Base-by-base conservation (phyloP, 2,329 filamentous ascomycete species). In the Diaporthe amygdali region DNA sequence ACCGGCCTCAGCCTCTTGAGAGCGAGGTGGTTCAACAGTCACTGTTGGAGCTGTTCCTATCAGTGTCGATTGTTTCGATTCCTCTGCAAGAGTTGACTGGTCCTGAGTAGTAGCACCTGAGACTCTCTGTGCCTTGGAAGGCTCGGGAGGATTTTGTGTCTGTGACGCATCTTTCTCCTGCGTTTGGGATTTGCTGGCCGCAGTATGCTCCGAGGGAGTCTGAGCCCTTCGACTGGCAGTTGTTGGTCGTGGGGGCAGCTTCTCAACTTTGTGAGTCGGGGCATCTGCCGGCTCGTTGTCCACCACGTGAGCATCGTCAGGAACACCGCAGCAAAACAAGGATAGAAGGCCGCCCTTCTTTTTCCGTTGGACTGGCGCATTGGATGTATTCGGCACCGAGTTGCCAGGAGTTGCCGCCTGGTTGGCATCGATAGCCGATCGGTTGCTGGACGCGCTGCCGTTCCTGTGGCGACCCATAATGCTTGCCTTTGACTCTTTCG, bases 371-470 rank as follows among this genome's bases (percentile, higher is more conserved):
- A 83, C 80, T 67, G 84, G 84, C 66, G 83, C 82, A 10, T 80
- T 83, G 37, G 88, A 86, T 41, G 87, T 88, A 77, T 82, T 87
- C 49, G 86, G 86, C 76, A 87, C 85, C 22, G 87, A 86, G 71
- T 84, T 83, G 73, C 81, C 84, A 41, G 84, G 80, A 6, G 85
- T 86, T 76, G 83, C 85, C 54, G 83, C 84, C 68, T 85, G 85
- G 74, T 87, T 86, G 75, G 85, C 88, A 77, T 84, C 86, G 76
- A 84, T 84, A 77, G 85, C 86, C 74, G 88, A 89, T 78, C 87
- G 85, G 82, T 90, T 90, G 82, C 90, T 93, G 76, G 89, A 90
- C 73, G 89, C 87, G 82, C 91, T 94, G 76, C 90, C 89, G 82
- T 92, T 92, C 77, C 90, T 86, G 77, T 88, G 87, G 75, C 88